Base-by-base conservation (phyloP, 345 rosid genomes). In the Populus pruinosa region DNA sequence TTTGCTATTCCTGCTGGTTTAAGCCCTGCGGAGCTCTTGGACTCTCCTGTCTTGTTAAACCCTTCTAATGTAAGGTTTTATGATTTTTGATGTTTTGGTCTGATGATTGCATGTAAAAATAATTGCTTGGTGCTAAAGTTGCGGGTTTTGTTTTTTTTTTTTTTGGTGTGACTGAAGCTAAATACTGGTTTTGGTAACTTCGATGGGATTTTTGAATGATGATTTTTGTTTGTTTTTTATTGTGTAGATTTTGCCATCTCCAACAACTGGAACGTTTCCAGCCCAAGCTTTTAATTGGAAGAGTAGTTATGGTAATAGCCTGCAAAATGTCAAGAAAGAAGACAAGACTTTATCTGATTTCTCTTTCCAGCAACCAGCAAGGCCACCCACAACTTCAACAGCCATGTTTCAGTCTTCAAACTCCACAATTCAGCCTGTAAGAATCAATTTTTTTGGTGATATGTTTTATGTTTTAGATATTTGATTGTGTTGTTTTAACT, bases 221-320 rank as follows among this genome's bases (percentile, higher is more conserved):
- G 73, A 76, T 33, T 18, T 62, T 44, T 36, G 59, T 38, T 47
- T 29, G 44, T 39, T 44, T 70, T 14, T 55, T 71, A 39, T 65
- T 71, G 14, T 82, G 31, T 80, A 96, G 98, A 81, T 89, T 84
- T 64, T 94, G 69, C 94, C 98, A 43, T 94, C 98, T 39, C 98
- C 98, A 8, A 94, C 98, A 5, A 94, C 98, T 13, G 97, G 98
- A 61, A 44, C 94, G 10, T 88, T 90, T 68, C 91, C 96, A 20
- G 62, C 82, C 31, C 87, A 86, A 16, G 79, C 80, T 82, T 81
- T 85, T 63, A 85, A 88, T 71, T 91, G 91, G 92, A 89, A 81
- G 74, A 81, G 23, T 47, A 79, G 82, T 56, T 73, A 83, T 68
- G 76, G 69, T 35, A 64, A 65, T 36, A 72, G 69, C 71, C 83